Evolutionary conservation across 768 basidiomycete genomes (phyloP).

Genomic region (Tricholoma sp.): DNA sequence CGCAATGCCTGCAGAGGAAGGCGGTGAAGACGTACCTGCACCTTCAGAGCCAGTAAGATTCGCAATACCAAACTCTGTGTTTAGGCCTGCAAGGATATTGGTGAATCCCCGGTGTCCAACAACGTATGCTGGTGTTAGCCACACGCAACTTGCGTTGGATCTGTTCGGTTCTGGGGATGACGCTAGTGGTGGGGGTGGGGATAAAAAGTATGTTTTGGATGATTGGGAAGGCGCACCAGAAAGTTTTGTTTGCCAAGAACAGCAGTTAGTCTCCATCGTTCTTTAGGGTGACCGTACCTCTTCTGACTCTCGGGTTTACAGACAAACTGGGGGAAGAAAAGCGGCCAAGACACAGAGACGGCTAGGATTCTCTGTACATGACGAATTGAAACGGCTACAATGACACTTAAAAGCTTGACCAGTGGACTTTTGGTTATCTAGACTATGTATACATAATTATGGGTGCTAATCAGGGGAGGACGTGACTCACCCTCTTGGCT

Average conservation of each 20-base stretch:
- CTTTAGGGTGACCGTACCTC: not conserved
- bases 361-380: slow-evolving; percentile 78
- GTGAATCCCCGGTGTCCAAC: slow-evolving; percentile 97
- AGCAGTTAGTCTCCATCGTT: slow-evolving; percentile 45
- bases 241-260: slow-evolving; percentile 97
- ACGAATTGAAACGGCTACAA: slow-evolving; percentile 43
- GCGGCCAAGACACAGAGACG: slow-evolving; percentile 86
- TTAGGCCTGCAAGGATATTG: slow-evolving; percentile 84
- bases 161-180: slow-evolving; percentile 84
- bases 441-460: not conserved
- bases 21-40: slow-evolving; percentile 36
- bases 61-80: slow-evolving; percentile 82
- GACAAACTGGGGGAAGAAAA: slow-evolving; percentile 84
- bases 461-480: not conserved
- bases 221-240: slow-evolving; percentile 98
- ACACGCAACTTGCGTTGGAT: slow-evolving; percentile 93
- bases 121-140: slow-evolving; percentile 95
- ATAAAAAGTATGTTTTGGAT: slow-evolving; percentile 78
- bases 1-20: slow-evolving; percentile 70
- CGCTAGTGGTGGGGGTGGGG: slow-evolving; percentile 29
- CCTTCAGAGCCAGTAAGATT: slow-evolving; percentile 35
- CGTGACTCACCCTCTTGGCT: no score
- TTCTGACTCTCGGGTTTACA: slow-evolving; percentile 18
- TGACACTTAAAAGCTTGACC: not conserved
- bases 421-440: not conserved